Base-by-base conservation (phyloP, 108 stramenopile genomes). In the Cyclostephanos invisitatus region DNA sequence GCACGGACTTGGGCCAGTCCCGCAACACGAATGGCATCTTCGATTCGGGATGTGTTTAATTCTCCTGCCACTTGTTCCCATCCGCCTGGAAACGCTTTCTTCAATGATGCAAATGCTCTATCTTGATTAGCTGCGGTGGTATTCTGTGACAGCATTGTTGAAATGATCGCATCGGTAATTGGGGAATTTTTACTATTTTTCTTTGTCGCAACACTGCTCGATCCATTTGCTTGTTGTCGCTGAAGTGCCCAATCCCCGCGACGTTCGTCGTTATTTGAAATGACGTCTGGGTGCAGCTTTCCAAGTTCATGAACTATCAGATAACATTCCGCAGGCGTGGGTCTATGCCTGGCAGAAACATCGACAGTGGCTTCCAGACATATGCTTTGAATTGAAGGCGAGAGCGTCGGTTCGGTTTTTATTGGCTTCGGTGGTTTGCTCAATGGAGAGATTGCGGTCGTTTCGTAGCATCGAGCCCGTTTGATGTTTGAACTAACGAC, bases 121-220 rank as follows among this genome's bases (percentile, higher is more conserved):
- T 72, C 67, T 22, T 62, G 74, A 64, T 89, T 89, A 64, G 87
- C 86, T 66, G 78, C 80, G 10, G 91, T 92, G 21, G 91, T 92
- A 54, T 92, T 92, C 69, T 92, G 91, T 20, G 87, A 89, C 2
- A 92, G 74, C 80, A 92, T 92, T n/a, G 91, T 92, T 17, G 78
- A 74, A 5, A 92, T 74, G 36, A 92, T 72, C 1, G 85, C 78
- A 78, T 92, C 91, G 14, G 80, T 67, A 21, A 89, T 68, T 15
- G 71, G 82, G 18, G 72, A 54, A 22, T 74, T 48, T 17, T 29
- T 40, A 6, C 58, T 77, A 57, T 60, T 63, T 55, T 24, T 22
- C 42, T 40, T 62, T 62, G 44, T 50, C 55, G 17, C 21, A 25
- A 20, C n/a, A 18, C 5, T 59, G 9, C 38, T 40, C 28, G 37